Base-by-base conservation (phyloP, 2,329 filamentous ascomycete species). In the Shiraia bambusicola region DNA sequence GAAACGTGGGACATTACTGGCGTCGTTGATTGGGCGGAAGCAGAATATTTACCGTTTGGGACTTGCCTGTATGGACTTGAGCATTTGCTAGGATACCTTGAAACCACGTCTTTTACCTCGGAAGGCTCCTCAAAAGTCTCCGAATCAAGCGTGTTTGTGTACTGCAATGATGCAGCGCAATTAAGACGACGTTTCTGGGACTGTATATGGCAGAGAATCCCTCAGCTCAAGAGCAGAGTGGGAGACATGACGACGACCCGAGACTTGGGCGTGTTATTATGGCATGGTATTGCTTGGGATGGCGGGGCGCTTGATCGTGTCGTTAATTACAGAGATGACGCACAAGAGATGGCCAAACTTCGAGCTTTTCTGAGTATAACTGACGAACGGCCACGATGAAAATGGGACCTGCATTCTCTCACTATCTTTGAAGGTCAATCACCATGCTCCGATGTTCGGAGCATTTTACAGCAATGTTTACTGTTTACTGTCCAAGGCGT, bases 11-110 rank as follows among this genome's bases (percentile, higher is more conserved):
- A 52, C 2, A 56, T 84, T 6, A 69, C 56, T 0, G 83, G 81
- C 1, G 44, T 85, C 1, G 70, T 86, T 0, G 83, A 86, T 55
- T 86, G 82, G 82, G 79, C 79, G 0, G 82, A 86, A 56, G 80
- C 76, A 0, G 81, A 84, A 56, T 74, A 69, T 45, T 58, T 83
- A 7, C 81, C 81, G 0, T 81, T 83, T 50, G 82, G 82, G 0
- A 69, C 78, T 3, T 77, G 76, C 17, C 60, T 83, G 30, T 84
- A 83, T 50, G 81, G 81, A 0, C 61, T 84, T 0, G 81, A 85
- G 55, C 75, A 81, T 59, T 56, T 84, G 1, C 66, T 86, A 0
- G 80, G 81, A 1, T 67, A 70, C 41, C 56, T 74, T n/a, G 59
- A 54, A 8, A 50, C 3, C 42, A 40, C 4, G 52, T 16, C n/a